These are phyloP conservation scores for Nigrograna mackinnonii DNA, from an alignment of 2,329 filamentous ascomycete species.

Conservation along the genomic window DNA sequence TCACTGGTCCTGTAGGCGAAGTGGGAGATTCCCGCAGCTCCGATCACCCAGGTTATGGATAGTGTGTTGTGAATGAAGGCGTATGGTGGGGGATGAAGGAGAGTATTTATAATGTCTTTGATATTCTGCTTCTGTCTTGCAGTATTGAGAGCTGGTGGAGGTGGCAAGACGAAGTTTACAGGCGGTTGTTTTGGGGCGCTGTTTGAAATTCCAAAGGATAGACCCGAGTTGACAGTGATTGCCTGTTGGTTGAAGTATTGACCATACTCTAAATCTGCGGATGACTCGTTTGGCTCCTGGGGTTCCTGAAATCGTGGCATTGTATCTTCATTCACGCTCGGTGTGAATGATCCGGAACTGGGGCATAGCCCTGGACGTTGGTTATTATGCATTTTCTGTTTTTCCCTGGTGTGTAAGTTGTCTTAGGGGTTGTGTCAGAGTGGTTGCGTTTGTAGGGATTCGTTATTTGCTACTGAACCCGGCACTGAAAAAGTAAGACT, in stretches of 20 bases:
- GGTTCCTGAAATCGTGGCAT: too few relatives aligned
- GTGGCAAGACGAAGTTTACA: conserved; percentile 3
- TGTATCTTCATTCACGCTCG: too few relatives aligned
- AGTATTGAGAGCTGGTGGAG: neutral
- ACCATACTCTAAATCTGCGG: too few relatives aligned
- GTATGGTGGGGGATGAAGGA: conserved; percentile 18
- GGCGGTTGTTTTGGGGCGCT: neutral
- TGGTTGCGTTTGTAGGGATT: too few relatives aligned
- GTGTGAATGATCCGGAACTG: too few relatives aligned
- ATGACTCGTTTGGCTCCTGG: too few relatives aligned
- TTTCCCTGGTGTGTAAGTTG: too few relatives aligned
- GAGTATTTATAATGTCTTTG: conserved; percentile 6
- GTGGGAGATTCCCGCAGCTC: conserved; percentile 7
- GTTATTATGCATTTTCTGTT: too few relatives aligned
- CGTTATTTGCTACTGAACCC: too few relatives aligned
- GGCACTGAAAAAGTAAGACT: too few relatives aligned
- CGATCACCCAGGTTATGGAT: conserved; percentile 22
- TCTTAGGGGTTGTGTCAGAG: too few relatives aligned
- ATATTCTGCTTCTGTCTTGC: neutral
- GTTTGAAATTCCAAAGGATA: neutral
- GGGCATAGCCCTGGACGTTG: too few relatives aligned
- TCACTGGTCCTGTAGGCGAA: conserved; percentile 15
- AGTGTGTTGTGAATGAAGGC: conserved; percentile 19
- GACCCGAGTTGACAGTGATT: neutral
- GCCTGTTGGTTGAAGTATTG: neutral